A percentile compares a stretch with the other conserved stretches of the same genome.
These are phyloP conservation scores for Choiromyces venosus DNA, from an alignment of 495 filamentous ascomycete species.

Conservation along the genomic window DNA sequence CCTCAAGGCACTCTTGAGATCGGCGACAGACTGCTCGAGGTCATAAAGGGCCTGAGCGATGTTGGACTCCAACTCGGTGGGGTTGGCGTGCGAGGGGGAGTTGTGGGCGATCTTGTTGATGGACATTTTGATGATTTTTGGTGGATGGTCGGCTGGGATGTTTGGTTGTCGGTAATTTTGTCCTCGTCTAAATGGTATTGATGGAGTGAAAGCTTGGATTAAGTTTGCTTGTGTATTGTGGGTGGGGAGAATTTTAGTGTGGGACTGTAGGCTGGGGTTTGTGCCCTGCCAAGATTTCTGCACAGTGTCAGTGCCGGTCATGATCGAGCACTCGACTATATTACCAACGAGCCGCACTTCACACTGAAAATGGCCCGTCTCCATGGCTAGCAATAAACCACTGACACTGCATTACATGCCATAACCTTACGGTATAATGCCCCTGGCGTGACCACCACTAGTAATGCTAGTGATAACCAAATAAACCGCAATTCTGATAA, in stretches of 20 bases:
- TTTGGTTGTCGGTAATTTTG: slow-evolving; percentile 5
- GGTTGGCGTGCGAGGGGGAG: slow-evolving; percentile 86
- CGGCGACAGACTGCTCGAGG: slow-evolving; percentile 93
- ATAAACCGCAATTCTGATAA: background rate
- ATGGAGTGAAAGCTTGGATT: background rate
- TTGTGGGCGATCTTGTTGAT: slow-evolving; percentile 97
- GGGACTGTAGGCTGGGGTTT: slow-evolving; percentile 16
- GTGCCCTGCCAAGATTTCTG: slow-evolving; percentile 4
- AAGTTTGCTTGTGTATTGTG: background rate
- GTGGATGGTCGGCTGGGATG: slow-evolving; percentile 2
- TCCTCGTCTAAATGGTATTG: slow-evolving; percentile 2
- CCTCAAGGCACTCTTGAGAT: slow-evolving; percentile 86
- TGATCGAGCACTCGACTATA: background rate
- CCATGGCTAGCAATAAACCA: background rate
- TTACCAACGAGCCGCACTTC: background rate
- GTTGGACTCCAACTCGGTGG: slow-evolving; percentile 88
- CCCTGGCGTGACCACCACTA: background rate
- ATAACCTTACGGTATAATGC: background rate
- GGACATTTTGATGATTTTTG: slow-evolving; percentile 53
- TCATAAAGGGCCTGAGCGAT: slow-evolving; percentile 95
- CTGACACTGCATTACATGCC: background rate
- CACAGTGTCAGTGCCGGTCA: background rate
- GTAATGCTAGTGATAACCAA: background rate
- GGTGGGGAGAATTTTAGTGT: background rate
- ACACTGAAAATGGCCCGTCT: background rate